phyloP scores from a whole-genome alignment of 2,329 filamentous ascomycete species.

The Paradendryphiella salina region DNA sequence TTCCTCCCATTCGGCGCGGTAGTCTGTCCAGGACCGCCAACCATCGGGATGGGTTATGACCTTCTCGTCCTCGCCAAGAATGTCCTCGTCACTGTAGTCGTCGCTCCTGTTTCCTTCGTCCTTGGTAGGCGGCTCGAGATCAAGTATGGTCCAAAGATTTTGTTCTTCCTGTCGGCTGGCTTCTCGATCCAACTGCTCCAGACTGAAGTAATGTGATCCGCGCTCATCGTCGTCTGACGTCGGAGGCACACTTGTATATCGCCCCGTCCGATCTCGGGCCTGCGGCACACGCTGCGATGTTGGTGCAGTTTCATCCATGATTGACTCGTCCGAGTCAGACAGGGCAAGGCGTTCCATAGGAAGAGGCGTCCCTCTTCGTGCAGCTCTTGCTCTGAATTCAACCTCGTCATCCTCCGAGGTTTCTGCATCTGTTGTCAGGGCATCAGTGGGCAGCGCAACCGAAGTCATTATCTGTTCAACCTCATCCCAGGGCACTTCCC shows the following conservation, averaged over 20 bases:
- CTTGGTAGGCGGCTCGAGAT: constrained; percentile 24
- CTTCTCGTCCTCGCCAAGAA: constrained; percentile 24
- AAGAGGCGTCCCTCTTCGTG: constrained; percentile 35
- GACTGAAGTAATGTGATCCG: neutral
- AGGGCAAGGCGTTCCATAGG: constrained; percentile 22
- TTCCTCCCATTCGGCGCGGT: constrained; percentile 57
- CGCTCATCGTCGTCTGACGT: neutral
- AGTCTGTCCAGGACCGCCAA: constrained; percentile 55
- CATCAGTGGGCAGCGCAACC: constrained; percentile 25
- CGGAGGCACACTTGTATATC: constrained; percentile 5
- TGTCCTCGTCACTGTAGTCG: constrained; percentile 27
- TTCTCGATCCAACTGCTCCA: constrained; percentile 54
- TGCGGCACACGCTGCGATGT: neutral
- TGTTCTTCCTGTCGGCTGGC: constrained; percentile 52
- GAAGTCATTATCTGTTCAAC: constrained; percentile 37
- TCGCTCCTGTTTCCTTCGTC: constrained; percentile 23
- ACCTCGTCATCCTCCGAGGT: constrained; percentile 18
- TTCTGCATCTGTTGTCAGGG: constrained; percentile 37
- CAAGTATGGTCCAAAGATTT: constrained; percentile 51
- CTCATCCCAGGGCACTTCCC: constrained; percentile 51
- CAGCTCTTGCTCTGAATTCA: constrained; percentile 26
- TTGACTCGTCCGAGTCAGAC: constrained; percentile 16
- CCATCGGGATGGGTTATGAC: constrained; percentile 45
- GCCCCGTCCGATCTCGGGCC: constrained; percentile 6
- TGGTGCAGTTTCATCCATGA: neutral